A percentile compares a stretch with the other conserved stretches of the same genome.
Evolutionary conservation across 805 yeast species (phyloP).

Genomic region (Yarrowia sp.): DNA sequence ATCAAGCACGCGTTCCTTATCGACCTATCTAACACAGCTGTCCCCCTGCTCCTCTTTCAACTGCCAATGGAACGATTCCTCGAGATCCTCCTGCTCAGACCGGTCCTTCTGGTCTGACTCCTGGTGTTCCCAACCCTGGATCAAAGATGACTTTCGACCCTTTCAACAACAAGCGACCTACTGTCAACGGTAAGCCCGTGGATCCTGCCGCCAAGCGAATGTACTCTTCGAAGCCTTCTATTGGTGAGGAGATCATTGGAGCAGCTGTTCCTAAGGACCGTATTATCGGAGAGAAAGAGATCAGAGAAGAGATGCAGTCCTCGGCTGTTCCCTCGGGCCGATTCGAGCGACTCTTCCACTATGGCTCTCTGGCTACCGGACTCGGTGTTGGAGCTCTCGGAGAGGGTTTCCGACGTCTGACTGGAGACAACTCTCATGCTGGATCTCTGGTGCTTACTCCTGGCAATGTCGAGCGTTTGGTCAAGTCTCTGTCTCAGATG

Average conservation of each 20-base stretch:
- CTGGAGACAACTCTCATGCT: slow-evolving; percentile 34
- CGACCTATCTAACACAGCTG: background rate
- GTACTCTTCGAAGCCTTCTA: slow-evolving; percentile 14
- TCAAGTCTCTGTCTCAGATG: slow-evolving; percentile 86
- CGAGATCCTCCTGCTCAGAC: slow-evolving; percentile 9
- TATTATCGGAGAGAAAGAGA: slow-evolving; percentile 20
- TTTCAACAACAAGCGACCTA: slow-evolving; percentile 15
- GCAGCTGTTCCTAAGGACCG: background rate
- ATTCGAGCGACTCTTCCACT: slow-evolving; percentile 86
- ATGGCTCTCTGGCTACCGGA: slow-evolving; percentile 88
- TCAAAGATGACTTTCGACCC: slow-evolving; percentile 15
- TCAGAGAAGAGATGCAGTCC: slow-evolving; percentile 46
- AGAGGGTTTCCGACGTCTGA: slow-evolving; percentile 67
- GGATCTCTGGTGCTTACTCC: slow-evolving; percentile 71
- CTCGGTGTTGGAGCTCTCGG: slow-evolving; percentile 80
- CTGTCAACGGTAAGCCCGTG: background rate
- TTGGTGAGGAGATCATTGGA: slow-evolving; percentile 17
- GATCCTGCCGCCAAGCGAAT: slow-evolving; percentile 16
- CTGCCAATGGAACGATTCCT: slow-evolving; percentile 11
- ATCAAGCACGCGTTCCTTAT: background rate
- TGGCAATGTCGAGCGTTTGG: slow-evolving; percentile 80
- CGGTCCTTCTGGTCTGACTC: slow-evolving; percentile 3
- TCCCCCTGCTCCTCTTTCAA: slow-evolving; percentile 1
- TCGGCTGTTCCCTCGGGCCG: slow-evolving; percentile 85
- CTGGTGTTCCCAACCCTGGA: slow-evolving; percentile 8